phyloP scores from a whole-genome alignment of 345 rosid genomes.

The Isatis tinctoria region DNA sequence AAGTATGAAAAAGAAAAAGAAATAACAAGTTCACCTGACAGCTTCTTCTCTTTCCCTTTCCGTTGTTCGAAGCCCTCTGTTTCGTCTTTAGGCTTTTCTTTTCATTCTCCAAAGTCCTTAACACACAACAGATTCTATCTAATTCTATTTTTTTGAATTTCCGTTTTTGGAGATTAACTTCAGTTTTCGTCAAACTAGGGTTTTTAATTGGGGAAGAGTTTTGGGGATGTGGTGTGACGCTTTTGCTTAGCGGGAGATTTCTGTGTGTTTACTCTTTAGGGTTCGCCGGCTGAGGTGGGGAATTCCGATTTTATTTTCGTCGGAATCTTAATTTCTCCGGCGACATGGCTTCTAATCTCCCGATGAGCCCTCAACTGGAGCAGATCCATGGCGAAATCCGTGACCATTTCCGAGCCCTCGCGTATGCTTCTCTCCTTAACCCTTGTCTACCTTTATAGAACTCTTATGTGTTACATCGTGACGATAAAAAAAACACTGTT shows the following conservation, averaged over 20 bases:
- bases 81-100: slow-evolving; percentile 7
- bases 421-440: slow-evolving; percentile 44
- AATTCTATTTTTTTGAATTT: background rate
- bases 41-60: slow-evolving; percentile 10
- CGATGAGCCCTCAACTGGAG: slow-evolving; percentile 86
- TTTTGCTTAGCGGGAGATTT: background rate
- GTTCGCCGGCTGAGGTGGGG: slow-evolving; percentile 2
- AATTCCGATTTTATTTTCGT: slow-evolving; percentile 12
- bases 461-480: background rate
- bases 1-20: background rate
- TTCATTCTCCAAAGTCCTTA: slow-evolving; percentile 16
- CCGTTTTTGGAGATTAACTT: slow-evolving; percentile 11
- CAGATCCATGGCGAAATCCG: slow-evolving; percentile 98
- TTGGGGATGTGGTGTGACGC: slow-evolving; percentile 1
- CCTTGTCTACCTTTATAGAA: background rate
- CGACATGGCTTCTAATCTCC: slow-evolving; percentile 58
- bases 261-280: slow-evolving; percentile 12
- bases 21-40: slow-evolving; percentile 6
- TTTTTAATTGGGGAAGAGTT: background rate
- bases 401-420: slow-evolving; percentile 86
- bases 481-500: background rate
- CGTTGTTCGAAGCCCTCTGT: slow-evolving; percentile 19
- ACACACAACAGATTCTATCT: no score
- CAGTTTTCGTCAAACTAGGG: slow-evolving; percentile 12
- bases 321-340: slow-evolving; percentile 38